A percentile compares a stretch with the other conserved stretches of the same genome.
These are phyloP conservation scores for Euphorbia pulcherrima DNA, from an alignment of 345 rosid species.

Conservation along the genomic window DNA sequence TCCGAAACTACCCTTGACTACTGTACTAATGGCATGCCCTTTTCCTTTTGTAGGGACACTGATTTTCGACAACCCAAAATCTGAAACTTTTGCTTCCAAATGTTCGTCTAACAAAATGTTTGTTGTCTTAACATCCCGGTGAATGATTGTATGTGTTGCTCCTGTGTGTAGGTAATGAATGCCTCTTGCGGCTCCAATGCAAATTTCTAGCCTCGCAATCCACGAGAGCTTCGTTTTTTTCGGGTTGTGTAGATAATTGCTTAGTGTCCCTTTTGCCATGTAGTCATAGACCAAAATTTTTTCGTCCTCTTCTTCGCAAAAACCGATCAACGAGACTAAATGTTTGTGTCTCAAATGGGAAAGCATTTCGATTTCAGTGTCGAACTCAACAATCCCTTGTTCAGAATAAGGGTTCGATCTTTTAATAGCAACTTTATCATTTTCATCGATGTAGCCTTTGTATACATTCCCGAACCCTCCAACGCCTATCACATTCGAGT, in stretches of 20 bases:
- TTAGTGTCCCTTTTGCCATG: conserved; percentile 77
- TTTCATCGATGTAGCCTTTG: conserved; percentile 57
- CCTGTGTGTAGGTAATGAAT: conserved; percentile 89
- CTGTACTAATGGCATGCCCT: conserved; percentile 80
- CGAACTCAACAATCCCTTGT: conserved; percentile 79
- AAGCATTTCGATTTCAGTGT: conserved; percentile 79
- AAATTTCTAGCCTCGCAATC: conserved; percentile 71
- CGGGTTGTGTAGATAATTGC: conserved; percentile 64
- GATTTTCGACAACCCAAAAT: conserved; percentile 74
- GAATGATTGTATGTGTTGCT: conserved; percentile 81
- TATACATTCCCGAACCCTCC: conserved; percentile 96
- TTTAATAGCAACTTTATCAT: conserved; percentile 61
- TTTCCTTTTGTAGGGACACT: conserved; percentile 65
- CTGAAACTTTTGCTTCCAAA: conserved; percentile 81
- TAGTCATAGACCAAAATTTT: conserved; percentile 81
- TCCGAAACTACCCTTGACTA: conserved; percentile 88
- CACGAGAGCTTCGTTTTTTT: conserved; percentile 51
- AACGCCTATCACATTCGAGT: conserved; percentile 63
- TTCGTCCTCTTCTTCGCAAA: conserved; percentile 76
- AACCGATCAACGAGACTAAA: conserved; percentile 78
- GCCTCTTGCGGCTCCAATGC: conserved; percentile 80
- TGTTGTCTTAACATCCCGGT: conserved; percentile 91
- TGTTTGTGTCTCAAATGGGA: conserved; percentile 84
- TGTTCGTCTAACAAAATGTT: conserved; percentile 79
- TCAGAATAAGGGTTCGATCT: conserved; percentile 71